Base-by-base conservation (phyloP, 1,139 yeast genomes). In the Pichia sp. region DNA sequence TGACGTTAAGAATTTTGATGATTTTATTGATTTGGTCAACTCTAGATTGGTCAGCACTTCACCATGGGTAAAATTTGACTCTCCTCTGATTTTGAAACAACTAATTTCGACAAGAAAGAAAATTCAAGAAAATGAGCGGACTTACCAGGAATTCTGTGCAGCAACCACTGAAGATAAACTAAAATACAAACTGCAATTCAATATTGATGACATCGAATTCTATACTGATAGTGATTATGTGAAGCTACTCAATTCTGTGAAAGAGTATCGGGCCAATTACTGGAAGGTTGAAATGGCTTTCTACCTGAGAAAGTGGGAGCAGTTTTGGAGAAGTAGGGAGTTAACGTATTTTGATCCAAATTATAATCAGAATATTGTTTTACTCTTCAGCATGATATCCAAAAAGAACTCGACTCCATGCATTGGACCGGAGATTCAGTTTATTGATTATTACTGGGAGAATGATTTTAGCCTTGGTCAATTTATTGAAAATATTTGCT, bases 391-490 rank as follows among this genome's bases (percentile, higher is more conserved):
- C 0, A 77, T 86, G 60, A 92, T 90, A 1, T 85, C 95, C 4
- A 77, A 81, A 11, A 85, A 81, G 52, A 85, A 87, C 40, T 85
- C 95, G 0, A 87, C 95, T 0, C 97, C 97, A 0, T 94, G 98
- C 58, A 71, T 81, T 42, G 97, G 97, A 0, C 98, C 99, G 0
- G 87, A 79, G 45, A 71, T 81, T 33, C 78, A 86, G 31, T 79
- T 81, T 2, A 81, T 90, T 45, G 96, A 90, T 53, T 94, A 75
- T 59, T 94, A 92, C 60, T 81, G 95, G 66, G 96, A 88, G 42
- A 85, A 82, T 50, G 98, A 94, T 59, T 83, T 84, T 59, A 83
- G 96, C 16, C 65, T 94, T 40, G 98, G 98, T 0, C 85, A 85
- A 52, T 88, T 83, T 57, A 77, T 94, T 42, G 97, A 92, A 57